Evolutionary conservation across 495 filamentous ascomycete species (phyloP).

Genomic region (Tuber calosporum): DNA sequence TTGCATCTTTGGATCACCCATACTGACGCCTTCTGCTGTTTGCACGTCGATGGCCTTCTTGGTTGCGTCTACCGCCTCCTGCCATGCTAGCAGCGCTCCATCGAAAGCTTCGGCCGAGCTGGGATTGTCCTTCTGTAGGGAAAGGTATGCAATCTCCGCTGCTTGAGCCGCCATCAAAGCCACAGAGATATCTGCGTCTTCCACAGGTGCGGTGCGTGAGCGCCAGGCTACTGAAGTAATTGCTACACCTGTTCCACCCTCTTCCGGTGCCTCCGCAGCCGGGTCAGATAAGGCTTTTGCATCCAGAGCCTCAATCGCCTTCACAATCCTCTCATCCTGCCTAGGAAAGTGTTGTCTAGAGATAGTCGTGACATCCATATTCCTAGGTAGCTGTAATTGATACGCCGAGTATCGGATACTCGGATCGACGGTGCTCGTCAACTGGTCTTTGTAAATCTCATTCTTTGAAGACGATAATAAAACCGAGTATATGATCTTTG

Average conservation of each 20-base stretch:
- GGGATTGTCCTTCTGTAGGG: conserved; percentile 49
- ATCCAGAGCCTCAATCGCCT: conserved; percentile 64
- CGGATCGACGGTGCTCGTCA: conserved; percentile 80
- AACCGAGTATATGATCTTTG: conserved; percentile 73
- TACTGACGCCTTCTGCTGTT: conserved; percentile 69
- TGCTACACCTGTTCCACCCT: conserved; percentile 47
- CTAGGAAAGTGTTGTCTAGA: conserved; percentile 66
- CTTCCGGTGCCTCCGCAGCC: conserved; percentile 53
- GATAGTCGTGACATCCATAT: conserved; percentile 67
- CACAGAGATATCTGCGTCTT: conserved; percentile 83
- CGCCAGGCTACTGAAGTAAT: conserved; percentile 82
- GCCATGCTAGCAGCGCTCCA: conserved; percentile 77
- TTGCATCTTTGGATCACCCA: conserved; percentile 82
- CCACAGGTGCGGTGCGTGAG: conserved; percentile 74
- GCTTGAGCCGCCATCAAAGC: conserved; percentile 54
- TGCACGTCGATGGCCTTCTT: conserved; percentile 90
- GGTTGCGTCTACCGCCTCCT: conserved; percentile 88
- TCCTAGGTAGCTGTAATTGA: conserved; percentile 75
- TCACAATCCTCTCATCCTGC: conserved; percentile 53
- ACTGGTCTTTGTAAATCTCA: conserved; percentile 75
- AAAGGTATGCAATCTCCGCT: conserved; percentile 47
- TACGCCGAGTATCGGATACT: conserved; percentile 93
- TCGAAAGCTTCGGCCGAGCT: conserved; percentile 71
- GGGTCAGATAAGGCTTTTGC: conserved; percentile 60
- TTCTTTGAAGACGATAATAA: conserved; percentile 52